Evolutionary conservation across 768 basidiomycete species (phyloP).

Genomic region (Cystofilobasidium ferigula): DNA sequence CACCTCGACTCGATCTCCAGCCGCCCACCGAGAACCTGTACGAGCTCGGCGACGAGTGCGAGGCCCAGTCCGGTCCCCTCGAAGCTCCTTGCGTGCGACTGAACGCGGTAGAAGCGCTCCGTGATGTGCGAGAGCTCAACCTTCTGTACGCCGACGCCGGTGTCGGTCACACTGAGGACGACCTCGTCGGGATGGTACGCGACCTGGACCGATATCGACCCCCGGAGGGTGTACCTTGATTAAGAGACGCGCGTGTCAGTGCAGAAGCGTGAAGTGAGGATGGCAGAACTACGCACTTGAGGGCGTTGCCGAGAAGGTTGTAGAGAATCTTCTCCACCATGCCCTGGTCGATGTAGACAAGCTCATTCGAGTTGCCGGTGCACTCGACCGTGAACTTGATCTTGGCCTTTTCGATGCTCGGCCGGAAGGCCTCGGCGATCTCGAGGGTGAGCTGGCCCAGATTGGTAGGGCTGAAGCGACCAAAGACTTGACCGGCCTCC

Average conservation of each 20-base stretch:
- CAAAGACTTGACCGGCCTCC: constrained; percentile 35
- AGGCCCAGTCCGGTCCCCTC: constrained; percentile 24
- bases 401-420: constrained; percentile 34
- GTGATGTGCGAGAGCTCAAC: constrained; percentile 17
- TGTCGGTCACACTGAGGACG: constrained; percentile 9
- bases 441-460: constrained; percentile 36
- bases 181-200: constrained; percentile 8
- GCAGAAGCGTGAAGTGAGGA: background rate
- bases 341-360: constrained; percentile 37
- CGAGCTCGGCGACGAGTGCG: constrained; percentile 15
- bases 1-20: constrained; percentile 9
- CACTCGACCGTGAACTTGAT: constrained; percentile 34
- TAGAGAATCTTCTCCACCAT: constrained; percentile 40
- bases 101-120: constrained; percentile 20
- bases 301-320: constrained; percentile 40
- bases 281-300: constrained; percentile 33
- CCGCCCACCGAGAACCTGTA: constrained; percentile 6
- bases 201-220: constrained; percentile 2
- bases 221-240: constrained; percentile 10
- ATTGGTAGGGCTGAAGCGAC: constrained; percentile 36
- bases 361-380: constrained; percentile 27
- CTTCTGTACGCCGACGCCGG: constrained; percentile 20
- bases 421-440: constrained; percentile 38
- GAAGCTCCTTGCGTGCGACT: background rate
- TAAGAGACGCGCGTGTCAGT: constrained; percentile 19